Base-by-base conservation (phyloP, 1,284 basidiomycete genomes). In the Rhizoctonia solani region DNA sequence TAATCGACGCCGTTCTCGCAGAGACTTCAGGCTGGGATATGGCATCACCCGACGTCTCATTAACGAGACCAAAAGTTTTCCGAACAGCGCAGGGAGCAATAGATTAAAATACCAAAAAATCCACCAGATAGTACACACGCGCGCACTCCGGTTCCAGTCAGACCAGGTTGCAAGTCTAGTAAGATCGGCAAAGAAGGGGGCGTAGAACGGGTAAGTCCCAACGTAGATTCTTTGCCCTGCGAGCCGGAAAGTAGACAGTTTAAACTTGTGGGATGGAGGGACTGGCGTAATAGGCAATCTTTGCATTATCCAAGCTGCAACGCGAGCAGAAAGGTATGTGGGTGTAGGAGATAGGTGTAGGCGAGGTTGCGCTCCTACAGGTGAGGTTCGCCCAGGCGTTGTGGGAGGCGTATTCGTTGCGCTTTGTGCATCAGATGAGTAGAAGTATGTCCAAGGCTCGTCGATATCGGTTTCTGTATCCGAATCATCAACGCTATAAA, bases 101-200 rank as follows among this genome's bases (percentile, higher is more conserved):
- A 86, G 72, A 70, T 87, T 80, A 61, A 82, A 72, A 72, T 82
- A 83, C 87, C 87, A 89, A 19, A 87, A 73, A 25, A 81, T 73
- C 87, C 87, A 89, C 70, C 82, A 89, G 1, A 88, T 87, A 30
- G 74, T 63, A 69, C 87, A 89, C 67, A 80, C 81, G 5, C 75
- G 66, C 3, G 79, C 71, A 69, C 87, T 88, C 34, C 71, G 79
- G 32, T 71, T 74, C 54, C 74, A 74, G 69, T 87, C 77, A 68
- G 82, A 74, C 87, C 87, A 89, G 19, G 79, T 80, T 0, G 87
- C 85, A 13, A 89, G 74, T 1, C 72, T 73, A 21, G 75, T 71
- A 29, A 85, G 68, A 29, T 77, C 71, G 2, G 72, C 66, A 8
- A 84, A 71, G 66, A 85, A 80, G 0, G 81, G 78, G 3, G 76